Evolutionary conservation across 768 basidiomycete genomes (phyloP).

Genomic region (Amanita inopinata): DNA sequence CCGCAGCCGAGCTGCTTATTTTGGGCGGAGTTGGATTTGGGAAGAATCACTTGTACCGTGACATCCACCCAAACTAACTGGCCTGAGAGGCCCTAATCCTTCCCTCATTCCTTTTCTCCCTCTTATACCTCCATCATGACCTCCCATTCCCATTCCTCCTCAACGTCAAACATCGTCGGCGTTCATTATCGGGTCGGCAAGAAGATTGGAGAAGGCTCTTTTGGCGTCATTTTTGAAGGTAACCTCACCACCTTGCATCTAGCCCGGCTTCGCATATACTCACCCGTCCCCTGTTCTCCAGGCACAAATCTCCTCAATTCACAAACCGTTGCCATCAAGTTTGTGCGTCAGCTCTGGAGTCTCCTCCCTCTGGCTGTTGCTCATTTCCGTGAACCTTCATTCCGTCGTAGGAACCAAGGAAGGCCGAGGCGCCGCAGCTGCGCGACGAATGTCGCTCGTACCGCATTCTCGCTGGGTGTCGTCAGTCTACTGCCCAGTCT

Average conservation of each 20-base stretch:
- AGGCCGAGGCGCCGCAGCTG: conserved; percentile 95
- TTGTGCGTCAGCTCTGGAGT: too few species aligned
- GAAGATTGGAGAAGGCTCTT: conserved; percentile 99
- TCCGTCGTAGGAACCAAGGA: conserved; percentile 66
- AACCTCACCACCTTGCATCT: conserved; percentile 10
- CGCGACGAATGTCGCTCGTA: conserved; percentile 98
- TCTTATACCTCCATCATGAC: conserved; percentile 33
- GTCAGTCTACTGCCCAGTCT: conserved; percentile 39
- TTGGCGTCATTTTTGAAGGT: conserved; percentile 95
- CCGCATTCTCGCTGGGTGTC: conserved; percentile 80
- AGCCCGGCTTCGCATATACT: conserved; percentile 1
- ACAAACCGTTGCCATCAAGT: conserved; percentile 99
- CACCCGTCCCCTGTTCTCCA: conserved; percentile 20
- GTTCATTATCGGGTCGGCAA: conserved; percentile 97
- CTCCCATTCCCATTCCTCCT: conserved; percentile 47
- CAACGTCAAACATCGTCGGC: conserved; percentile 76
- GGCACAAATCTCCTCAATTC: conserved; percentile 97
- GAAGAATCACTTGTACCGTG: conserved; percentile 11
- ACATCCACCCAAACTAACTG: too few species aligned
- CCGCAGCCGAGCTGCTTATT: too few species aligned
- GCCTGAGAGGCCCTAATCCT: conserved; percentile 14
- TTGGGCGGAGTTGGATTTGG: conserved; percentile 26
- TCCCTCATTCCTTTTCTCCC: too few species aligned
- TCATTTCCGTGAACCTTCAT: conserved; percentile 11
- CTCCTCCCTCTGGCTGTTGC: conserved; percentile 4